Conservation (phyloP, 768 basidiomycete genomes). For the Panaeolus cyanescens region DNA sequence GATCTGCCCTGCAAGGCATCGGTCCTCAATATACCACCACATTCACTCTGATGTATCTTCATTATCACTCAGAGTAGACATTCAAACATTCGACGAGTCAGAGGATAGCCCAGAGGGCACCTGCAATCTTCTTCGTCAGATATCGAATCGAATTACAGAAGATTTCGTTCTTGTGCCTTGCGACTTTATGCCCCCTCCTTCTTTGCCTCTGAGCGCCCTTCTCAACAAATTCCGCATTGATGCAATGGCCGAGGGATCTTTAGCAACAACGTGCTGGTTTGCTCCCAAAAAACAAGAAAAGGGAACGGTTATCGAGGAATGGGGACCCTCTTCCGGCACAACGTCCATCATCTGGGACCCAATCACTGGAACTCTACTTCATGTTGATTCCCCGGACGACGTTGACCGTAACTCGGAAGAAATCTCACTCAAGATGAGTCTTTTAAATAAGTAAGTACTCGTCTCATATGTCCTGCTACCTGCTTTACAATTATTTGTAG, state of each 20-base stretch:
- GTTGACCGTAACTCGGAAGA: constrained; percentile 70
- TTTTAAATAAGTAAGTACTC: constrained; percentile 61
- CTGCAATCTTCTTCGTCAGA: constrained; percentile 74
- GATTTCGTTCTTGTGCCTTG: constrained; percentile 93
- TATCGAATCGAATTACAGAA: constrained; percentile 71
- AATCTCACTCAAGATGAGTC: constrained; percentile 70
- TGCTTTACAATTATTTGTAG: constrained; percentile 35
- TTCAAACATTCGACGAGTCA: constrained; percentile 81
- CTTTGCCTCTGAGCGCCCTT: constrained; percentile 67
- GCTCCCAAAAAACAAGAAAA: constrained; percentile 53
- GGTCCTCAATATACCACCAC: constrained; percentile 77
- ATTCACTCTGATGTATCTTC: constrained; percentile 77
- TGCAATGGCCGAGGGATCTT: constrained; percentile 57
- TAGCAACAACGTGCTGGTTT: constrained; percentile 73
- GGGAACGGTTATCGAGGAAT: constrained; percentile 60
- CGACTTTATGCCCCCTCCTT: constrained; percentile 82
- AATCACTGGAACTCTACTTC: constrained; percentile 61
- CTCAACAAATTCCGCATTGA: constrained; percentile 85
- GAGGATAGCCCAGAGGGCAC: constrained; percentile 68
- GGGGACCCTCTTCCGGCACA: constrained; percentile 50
- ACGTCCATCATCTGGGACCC: constrained; percentile 72
- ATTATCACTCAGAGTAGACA: constrained; percentile 69
- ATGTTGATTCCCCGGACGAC: constrained; percentile 73
- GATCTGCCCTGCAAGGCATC: constrained; percentile 80
- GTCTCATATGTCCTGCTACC: constrained; percentile 1